Evolutionary conservation across 1,284 basidiomycete genomes (phyloP), one percentile per base, ranked within the genome.

Genomic region (Retiboletus flavoniger): DNA sequence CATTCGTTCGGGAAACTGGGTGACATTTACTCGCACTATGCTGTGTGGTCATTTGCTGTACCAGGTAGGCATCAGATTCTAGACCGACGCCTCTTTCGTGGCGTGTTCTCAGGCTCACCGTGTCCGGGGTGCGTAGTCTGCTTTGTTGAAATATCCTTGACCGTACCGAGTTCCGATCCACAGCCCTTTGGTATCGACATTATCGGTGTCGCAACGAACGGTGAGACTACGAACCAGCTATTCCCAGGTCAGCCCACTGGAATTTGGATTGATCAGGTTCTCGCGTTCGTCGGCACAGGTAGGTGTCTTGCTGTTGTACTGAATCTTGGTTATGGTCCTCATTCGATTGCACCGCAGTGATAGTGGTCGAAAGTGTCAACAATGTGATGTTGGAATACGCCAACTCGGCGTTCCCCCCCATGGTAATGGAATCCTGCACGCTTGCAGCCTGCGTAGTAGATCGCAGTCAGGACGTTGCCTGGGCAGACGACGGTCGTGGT

Each of bases 81-180:
- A 32, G 40, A 39, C 29, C 21, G 26, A 7, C 4, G 4, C 3
- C 24, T 35, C 21, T 38, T 24, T 29, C 8, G 43, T 28, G 28
- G 50, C 16, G 13, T 7, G 31, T 56, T 56, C 49, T 55, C 39
- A 26, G 19, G 31, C 29, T 57, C 29, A 57, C 40, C 28, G 51
- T 31, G 29, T 16, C 11, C 16, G 35, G 28, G 21, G 10, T 19
- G 43, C 14, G 28, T 32, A 60, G 60, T 50, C 53, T 53, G 57
- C 31, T 36, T 48, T 35, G 65, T 64, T 16, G 60, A 65, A 50
- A 69, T 69, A 1, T 75, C 78, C 14, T 61, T 79, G 36, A 77
- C 72, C 57, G 68, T 80, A 47, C 78, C 77, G 5, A 77, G 70
- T 29, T 76, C 78, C 47, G 75, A 79, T 54, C 68, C 73, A 10